These are phyloP conservation scores for Aspergillus phoenicis DNA, from an alignment of 2,329 filamentous ascomycete species.

Conservation along the genomic window DNA sequence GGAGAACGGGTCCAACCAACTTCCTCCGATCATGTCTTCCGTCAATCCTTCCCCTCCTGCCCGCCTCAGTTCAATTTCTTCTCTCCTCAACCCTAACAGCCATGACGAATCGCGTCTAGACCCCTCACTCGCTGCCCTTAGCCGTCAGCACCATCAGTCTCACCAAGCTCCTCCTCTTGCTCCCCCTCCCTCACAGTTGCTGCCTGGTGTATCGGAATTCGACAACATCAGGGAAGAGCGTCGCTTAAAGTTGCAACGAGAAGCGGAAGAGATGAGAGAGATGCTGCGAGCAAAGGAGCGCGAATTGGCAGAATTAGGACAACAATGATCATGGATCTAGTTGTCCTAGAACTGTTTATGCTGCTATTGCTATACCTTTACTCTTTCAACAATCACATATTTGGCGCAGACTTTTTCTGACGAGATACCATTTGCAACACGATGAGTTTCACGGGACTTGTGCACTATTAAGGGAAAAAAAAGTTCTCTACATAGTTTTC, in stretches of 20 bases:
- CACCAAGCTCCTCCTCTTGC: constrained; percentile 28
- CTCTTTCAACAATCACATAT: constrained; percentile 18
- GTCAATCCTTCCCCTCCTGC: constrained; percentile 49
- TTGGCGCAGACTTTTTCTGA: constrained; percentile 23
- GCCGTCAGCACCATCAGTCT: constrained; percentile 33
- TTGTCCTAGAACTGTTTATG: constrained; percentile 11
- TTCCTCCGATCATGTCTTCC: constrained; percentile 43
- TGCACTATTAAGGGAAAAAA: constrained; percentile 15
- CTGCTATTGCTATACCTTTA: background rate
- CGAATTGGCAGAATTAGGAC: constrained; percentile 62
- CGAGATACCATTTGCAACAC: constrained; percentile 25
- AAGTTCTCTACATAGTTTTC: constrained; percentile 15
- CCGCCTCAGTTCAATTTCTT: constrained; percentile 73
- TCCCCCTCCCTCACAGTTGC: constrained; percentile 29
- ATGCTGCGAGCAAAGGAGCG: constrained; percentile 72
- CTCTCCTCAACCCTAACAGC: constrained; percentile 63
- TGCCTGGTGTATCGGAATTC: constrained; percentile 46
- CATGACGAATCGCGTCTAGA: constrained; percentile 46
- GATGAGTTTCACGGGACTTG: constrained; percentile 19
- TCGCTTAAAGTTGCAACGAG: constrained; percentile 66
- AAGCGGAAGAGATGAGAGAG: constrained; percentile 75
- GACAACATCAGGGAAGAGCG: constrained; percentile 62
- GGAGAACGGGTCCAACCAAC: constrained; percentile 40
- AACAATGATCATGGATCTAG: constrained; percentile 21
- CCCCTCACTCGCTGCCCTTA: constrained; percentile 38